Base-by-base conservation (phyloP, 2,329 filamentous ascomycete genomes). In the Cercospora zeina region DNA sequence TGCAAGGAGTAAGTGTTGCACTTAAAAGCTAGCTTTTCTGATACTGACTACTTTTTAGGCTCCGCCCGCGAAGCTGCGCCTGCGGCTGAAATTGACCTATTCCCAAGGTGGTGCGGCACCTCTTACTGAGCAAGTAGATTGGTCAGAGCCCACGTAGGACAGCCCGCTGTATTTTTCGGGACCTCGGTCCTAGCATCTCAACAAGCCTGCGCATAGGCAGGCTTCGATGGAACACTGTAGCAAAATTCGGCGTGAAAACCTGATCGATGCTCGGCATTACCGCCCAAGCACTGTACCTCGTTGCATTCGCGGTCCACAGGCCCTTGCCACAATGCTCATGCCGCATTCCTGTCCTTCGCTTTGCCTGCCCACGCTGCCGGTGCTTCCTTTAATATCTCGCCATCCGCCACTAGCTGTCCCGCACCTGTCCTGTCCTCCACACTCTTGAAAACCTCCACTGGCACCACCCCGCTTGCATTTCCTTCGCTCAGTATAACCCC, bases 61-160 rank as follows among this genome's bases (percentile, higher is more conserved):
- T 68, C 84, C 88, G 61, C 84, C 85, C 60, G 74, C 84, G 36
- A 85, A 83, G 72, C 78, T 99, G 66, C 87, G 93, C 65, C 81
- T 99, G 70, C 87, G 95, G 73, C 80, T 99, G 72, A 92, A 92
- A 78, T 85, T 99, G 72, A 87, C 85, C 61, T 97, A 92, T 75
- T 80, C 85, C 34, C 89, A 89, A 75, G 86, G 89, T 61, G 84
- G 85, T 62, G 85, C 82, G 24, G 87, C 87, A 57, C 84, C 88
- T 65, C 83, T 96, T 16, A 89, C 89, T 74, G 95, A 99, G 73
- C 93, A 97, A 78, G 92, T 97, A 62, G 96, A 97, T 79, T 99
- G 95, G 95, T 88, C 90, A 31, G 95, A 99, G 78, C 88, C 91
- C 59, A 69, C 73, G 54, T 78, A 49, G 42, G 30, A 51, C 47